A percentile compares a stretch with the other conserved stretches of the same genome.
These are phyloP conservation scores for Urtica urens DNA, from an alignment of 306 rosid species.

Conservation along the genomic window DNA sequence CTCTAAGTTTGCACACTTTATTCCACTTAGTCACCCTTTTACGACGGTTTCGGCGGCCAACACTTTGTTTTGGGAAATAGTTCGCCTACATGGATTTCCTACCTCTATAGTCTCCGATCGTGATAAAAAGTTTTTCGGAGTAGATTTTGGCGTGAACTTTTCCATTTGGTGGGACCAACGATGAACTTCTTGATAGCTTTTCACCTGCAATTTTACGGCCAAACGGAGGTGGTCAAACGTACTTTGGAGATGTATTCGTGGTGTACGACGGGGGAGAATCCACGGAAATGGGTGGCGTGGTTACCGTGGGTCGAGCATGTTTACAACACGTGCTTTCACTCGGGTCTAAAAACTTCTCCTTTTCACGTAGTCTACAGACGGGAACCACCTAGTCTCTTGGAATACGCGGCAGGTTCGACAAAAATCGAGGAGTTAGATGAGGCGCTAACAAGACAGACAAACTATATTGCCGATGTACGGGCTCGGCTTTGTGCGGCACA, in stretches of 20 bases:
- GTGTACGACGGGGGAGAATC: not conserved
- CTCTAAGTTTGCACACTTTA: not conserved
- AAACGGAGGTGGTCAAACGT: not conserved
- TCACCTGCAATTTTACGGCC: not conserved
- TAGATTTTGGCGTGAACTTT: not conserved
- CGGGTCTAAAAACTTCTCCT: not conserved
- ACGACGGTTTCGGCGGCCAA: not conserved
- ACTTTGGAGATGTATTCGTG: not conserved
- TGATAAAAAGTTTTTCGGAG: not conserved
- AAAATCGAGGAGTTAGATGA: not conserved
- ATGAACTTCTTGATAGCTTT: not conserved
- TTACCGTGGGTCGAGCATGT: not conserved
- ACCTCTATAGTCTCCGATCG: not conserved
- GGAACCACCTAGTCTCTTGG: not conserved
- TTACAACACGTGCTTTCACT: not conserved
- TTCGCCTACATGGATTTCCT: not conserved
- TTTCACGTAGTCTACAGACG: too few species aligned
- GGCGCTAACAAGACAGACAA: not conserved
- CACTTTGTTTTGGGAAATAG: not conserved
- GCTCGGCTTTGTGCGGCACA: not conserved
- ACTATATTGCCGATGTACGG: not conserved
- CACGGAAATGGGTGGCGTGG: not conserved
- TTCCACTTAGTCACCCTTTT: not conserved
- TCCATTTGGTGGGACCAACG: not conserved
- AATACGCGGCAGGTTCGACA: not conserved